Base-by-base conservation (phyloP, 768 basidiomycete genomes). In the Coprinopsis marcescibilis region DNA sequence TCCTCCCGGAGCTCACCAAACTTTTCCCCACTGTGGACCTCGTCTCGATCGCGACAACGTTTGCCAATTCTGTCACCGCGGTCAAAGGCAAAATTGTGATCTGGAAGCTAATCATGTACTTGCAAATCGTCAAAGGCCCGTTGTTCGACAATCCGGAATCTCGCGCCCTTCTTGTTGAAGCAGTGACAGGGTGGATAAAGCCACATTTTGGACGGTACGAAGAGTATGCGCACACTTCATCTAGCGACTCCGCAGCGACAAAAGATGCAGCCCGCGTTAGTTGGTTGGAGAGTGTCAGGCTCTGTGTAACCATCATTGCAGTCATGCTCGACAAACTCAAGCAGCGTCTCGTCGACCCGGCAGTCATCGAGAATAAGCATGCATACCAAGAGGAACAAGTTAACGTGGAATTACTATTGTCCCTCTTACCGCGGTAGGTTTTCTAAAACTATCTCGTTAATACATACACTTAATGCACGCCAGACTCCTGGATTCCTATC, bases 161-260 rank as follows among this genome's bases (percentile, higher is more conserved):
- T 12, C 81, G 95, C 23, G 74, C 83, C 1, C 66, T 87, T 4
- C 71, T 98, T 2, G 83, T 95, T 5, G 93, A 96, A 53, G 81
- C 85, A 15, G 81, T 97, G 21, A 83, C 93, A 8, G 78, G 85
- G 17, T 97, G 94, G 93, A 85, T 98, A 54, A 95, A 93, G 60
- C 91, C 94, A 1, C 84, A 94, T 62, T 89, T 98, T 57, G 94
- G 94, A 20, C 79, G 80, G 23, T 97, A 85, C 58, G 92, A 97
- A 52, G 93, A 94, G 63, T 86, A 80, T 54, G 60, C 71, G 15
- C 77, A 81, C 52, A 76, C 75, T 11, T 72, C 75, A 45, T 65
- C 77, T 1, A 80, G 73, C 45, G 92, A 94, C 52, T 67, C 78
- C 2, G 87, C 92, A 50, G 63, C 58, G 29, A 72, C 68, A 15